phyloP scores from a whole-genome alignment of 768 basidiomycete genomes.

The Lactarius deliciosus region DNA sequence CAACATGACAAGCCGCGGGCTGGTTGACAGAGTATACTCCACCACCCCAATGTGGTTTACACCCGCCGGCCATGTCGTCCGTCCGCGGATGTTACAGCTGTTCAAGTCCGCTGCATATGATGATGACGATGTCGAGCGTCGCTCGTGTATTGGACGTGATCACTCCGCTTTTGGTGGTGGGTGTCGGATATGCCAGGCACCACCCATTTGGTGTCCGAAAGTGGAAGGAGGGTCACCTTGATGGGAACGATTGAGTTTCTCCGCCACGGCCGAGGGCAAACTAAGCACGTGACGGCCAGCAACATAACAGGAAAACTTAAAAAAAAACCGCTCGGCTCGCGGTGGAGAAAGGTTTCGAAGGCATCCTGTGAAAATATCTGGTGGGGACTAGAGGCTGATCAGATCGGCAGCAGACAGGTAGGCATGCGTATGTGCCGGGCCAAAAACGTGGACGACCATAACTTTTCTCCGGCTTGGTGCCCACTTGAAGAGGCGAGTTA shows the following conservation, averaged over 20 bases:
- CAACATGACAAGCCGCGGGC: background rate
- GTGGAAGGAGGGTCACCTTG: background rate
- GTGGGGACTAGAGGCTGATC: background rate
- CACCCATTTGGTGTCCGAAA: background rate
- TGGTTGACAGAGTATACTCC: background rate
- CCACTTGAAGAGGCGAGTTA: background rate
- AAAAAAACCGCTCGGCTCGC: background rate
- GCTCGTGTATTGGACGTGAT: background rate
- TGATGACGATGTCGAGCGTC: background rate
- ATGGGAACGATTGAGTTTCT: background rate
- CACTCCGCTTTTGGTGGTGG: background rate
- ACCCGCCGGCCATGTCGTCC: background rate
- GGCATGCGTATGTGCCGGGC: background rate
- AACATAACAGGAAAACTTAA: background rate
- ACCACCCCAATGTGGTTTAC: background rate
- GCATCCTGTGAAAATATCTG: background rate
- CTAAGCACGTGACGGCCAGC: background rate
- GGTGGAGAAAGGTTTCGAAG: background rate
- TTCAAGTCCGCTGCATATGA: background rate
- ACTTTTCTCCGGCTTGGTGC: background rate
- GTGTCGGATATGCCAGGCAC: background rate
- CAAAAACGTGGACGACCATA: background rate
- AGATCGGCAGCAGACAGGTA: background rate
- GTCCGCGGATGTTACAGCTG: background rate
- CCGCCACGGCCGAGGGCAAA: background rate